Base-by-base conservation (phyloP, 257 asterid species). In the Marsdenia floribunda region DNA sequence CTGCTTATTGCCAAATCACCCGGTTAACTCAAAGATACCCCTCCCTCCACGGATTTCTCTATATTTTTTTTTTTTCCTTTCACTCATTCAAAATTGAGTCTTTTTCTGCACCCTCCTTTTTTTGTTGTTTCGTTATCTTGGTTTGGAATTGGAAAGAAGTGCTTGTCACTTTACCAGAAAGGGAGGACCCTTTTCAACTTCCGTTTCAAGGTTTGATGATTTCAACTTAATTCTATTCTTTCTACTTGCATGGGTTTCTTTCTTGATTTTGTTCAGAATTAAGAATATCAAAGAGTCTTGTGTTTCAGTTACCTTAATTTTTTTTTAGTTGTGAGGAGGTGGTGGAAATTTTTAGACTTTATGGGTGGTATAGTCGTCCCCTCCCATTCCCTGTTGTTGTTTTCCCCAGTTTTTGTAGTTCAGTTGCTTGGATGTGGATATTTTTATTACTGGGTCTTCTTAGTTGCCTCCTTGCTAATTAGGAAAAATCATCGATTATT, bases 1-100 rank as follows among this genome's bases (percentile, higher is more conserved):
- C 75, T 5, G 58, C 72, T 44, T 50, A 71, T 72, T 18, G 59
- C 72, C 68, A 71, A 77, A 50, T 21, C 61, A 5, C 22, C 68
- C 44, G 47, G 50, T 55, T 21, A 7, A 72, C 77, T 14, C 35
- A 68, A 68, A 24, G 55, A 46, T 53, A 18, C 60, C 71, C 12
- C 12, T 44, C 8, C 47, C 22, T 26, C n/a, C 16, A 3, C 40
- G 2, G n/a, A 11, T 71, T 38, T 37, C 64, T 18, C 35, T 59
- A 24, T 59, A 26, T 24, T 40, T 22, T 6, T 8, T 6, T 44
- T 0, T 8, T 7, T 44, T 44, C 0, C 49, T 44, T 44, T 44
- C 1, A 44, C 47, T 26, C 72, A n/a, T 33, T 70, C 65, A 63
- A 33, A 14, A 73, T n/a, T 55, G 29, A 33, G 21, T 44, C 72